Conservation (phyloP, 805 yeast genomes). For the Candida vartiovaarae region DNA sequence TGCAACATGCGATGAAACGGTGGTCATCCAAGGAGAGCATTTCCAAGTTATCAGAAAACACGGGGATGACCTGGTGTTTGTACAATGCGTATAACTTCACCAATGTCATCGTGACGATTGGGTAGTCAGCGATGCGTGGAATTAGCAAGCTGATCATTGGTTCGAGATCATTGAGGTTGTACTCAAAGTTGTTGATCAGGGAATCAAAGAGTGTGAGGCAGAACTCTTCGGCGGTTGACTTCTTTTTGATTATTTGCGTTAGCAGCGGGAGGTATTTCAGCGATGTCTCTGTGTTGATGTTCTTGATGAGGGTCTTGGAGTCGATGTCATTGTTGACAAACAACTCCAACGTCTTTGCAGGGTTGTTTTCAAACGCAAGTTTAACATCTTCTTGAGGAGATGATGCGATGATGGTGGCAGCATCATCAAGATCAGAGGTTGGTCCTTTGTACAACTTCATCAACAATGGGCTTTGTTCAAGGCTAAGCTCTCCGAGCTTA, state of each 20-base stretch:
- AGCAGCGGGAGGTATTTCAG: slow-evolving; percentile 7
- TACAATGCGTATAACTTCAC: slow-evolving; percentile 8
- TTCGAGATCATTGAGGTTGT: slow-evolving; percentile 9
- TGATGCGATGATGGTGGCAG: background rate
- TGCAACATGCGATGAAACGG: slow-evolving; percentile 18
- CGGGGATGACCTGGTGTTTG: slow-evolving; percentile 5
- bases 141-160: slow-evolving; percentile 9
- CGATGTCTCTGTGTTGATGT: slow-evolving; percentile 4
- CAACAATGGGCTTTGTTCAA: too few species aligned
- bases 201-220: slow-evolving; percentile 21
- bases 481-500: too few species aligned
- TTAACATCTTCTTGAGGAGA: slow-evolving; percentile 4
- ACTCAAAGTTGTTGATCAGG: slow-evolving; percentile 22
- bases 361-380: background rate
- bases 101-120: slow-evolving; percentile 9
- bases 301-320: background rate
- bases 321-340: background rate
- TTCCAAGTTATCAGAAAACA: slow-evolving; percentile 16
- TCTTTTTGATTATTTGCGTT: slow-evolving; percentile 2
- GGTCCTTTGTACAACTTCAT: background rate
- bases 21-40: slow-evolving; percentile 19
- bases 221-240: slow-evolving; percentile 6
- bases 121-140: slow-evolving; percentile 8
- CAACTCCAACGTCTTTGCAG: slow-evolving; percentile 1
- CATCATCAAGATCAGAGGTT: too few species aligned